A percentile compares a stretch with the other conserved stretches of the same genome.
These are phyloP conservation scores for Monosporascus sp. DNA, from an alignment of 2,329 filamentous ascomycete species.

Conservation along the genomic window DNA sequence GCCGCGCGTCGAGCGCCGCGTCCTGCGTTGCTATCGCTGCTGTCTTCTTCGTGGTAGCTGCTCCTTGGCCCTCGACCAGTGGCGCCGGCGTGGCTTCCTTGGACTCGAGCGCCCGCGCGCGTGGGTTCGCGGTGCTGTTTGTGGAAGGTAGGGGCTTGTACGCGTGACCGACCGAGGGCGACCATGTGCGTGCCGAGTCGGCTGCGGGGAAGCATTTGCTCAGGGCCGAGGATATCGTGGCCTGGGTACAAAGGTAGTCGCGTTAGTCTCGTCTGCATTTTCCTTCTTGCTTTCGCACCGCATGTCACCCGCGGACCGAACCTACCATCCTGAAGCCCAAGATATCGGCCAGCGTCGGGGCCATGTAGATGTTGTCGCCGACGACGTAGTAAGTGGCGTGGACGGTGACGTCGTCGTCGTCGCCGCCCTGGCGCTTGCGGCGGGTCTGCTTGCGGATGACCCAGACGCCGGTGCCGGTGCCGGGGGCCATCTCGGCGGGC, in stretches of 20 bases:
- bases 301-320: constrained; percentile 1
- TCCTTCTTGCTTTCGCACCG: too few species aligned
- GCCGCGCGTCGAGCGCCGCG: constrained; percentile 35
- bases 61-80: constrained; percentile 15
- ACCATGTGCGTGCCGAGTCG: constrained; percentile 48
- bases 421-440: constrained; percentile 47
- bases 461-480: constrained; percentile 61
- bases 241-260: constrained; percentile 27
- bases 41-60: constrained; percentile 28
- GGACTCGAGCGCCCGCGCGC: constrained; percentile 31
- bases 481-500: constrained; percentile 56
- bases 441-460: constrained; percentile 64
- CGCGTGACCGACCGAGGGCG: constrained; percentile 46
- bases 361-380: constrained; percentile 63
- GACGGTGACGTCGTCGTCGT: constrained; percentile 55
- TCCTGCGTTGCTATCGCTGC: constrained; percentile 21
- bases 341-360: constrained; percentile 55
- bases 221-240: constrained; percentile 50
- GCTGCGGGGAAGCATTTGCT: constrained; percentile 47
- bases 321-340: constrained; percentile 54
- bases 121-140: constrained; percentile 12
- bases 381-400: constrained; percentile 60
- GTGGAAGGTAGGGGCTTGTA: constrained; percentile 36
- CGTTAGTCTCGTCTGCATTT: constrained; percentile 1
- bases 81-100: constrained; percentile 45